These are phyloP conservation scores for Rhizopogon rudus DNA, from an alignment of 768 basidiomycete genomes.

Conservation along the genomic window DNA sequence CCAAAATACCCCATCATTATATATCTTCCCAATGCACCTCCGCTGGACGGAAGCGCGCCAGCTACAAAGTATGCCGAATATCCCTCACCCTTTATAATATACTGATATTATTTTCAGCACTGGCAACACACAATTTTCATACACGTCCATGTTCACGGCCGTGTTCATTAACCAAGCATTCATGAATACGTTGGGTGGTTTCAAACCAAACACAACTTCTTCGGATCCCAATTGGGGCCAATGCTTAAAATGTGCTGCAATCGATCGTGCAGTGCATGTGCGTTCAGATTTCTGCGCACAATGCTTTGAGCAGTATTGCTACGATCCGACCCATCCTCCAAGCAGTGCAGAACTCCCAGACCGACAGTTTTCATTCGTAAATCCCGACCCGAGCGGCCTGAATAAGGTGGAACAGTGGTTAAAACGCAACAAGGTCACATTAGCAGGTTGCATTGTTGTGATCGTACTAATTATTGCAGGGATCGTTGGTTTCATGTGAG, in stretches of 20 bases:
- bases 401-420: constrained; percentile 40
- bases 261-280: constrained; percentile 40
- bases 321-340: constrained; percentile 54
- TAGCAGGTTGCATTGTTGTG: constrained; percentile 46
- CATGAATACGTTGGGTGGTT: constrained; percentile 52
- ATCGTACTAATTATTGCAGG: constrained; percentile 34
- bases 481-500: constrained; percentile 32
- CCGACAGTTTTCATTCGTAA: constrained; percentile 39
- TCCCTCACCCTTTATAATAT: background rate
- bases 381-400: constrained; percentile 54
- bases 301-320: constrained; percentile 61
- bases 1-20: constrained; percentile 64
- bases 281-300: constrained; percentile 47
- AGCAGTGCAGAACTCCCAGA: constrained; percentile 36
- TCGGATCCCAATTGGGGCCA: constrained; percentile 51
- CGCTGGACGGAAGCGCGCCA: constrained; percentile 53
- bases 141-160: constrained; percentile 46
- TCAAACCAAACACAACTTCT: constrained; percentile 50
- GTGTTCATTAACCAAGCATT: constrained; percentile 62
- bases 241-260: constrained; percentile 60
- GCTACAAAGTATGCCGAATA: constrained; percentile 51
- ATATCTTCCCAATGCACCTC: constrained; percentile 77
- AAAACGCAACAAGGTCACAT: constrained; percentile 35
- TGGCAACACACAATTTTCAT: constrained; percentile 55
- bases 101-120: constrained; percentile 34